phyloP scores from a whole-genome alignment of 208 protist genomes.

The Trypanosoma cruzi region DNA sequence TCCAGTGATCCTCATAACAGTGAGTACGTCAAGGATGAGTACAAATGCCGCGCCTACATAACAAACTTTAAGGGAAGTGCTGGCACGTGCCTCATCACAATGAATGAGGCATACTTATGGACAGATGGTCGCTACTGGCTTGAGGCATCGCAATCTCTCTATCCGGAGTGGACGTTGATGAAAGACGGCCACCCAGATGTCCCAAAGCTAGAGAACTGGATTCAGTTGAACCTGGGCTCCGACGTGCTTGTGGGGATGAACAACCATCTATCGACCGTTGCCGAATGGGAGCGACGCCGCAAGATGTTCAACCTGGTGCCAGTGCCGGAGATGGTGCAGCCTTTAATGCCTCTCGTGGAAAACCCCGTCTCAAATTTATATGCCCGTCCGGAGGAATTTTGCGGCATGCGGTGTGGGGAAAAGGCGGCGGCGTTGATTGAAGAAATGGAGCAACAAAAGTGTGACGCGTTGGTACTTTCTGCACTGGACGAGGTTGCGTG shows the following conservation, averaged over 20 bases:
- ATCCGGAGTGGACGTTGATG: constrained; percentile 86
- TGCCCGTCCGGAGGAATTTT: constrained; percentile 64
- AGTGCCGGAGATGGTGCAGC: constrained; percentile 56
- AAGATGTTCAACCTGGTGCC: constrained; percentile 65
- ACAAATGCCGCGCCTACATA: constrained; percentile 93
- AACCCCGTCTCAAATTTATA: constrained; percentile 24
- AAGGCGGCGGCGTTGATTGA: constrained; percentile 56
- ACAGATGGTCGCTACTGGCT: constrained; percentile 98
- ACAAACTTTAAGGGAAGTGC: constrained; percentile 96
- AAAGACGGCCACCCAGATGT: constrained; percentile 62
- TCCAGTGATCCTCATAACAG: constrained; percentile 95
- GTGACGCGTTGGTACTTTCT: constrained; percentile 77
- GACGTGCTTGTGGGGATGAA: constrained; percentile 55
- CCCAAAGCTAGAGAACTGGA: constrained; percentile 75
- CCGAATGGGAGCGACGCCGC: constrained; percentile 68
- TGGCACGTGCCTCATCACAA: constrained; percentile 86
- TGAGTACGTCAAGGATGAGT: constrained; percentile 94
- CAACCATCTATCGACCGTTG: constrained; percentile 71
- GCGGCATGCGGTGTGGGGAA: constrained; percentile 56
- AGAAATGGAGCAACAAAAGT: constrained; percentile 51
- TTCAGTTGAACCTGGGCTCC: constrained; percentile 48
- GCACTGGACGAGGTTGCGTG: constrained; percentile 93
- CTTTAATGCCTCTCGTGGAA: constrained; percentile 41
- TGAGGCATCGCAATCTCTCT: constrained; percentile 89
- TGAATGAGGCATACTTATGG: constrained; percentile 92